Conservation (phyloP, 2,329 filamentous ascomycete species). For the Fusarium longipes region DNA sequence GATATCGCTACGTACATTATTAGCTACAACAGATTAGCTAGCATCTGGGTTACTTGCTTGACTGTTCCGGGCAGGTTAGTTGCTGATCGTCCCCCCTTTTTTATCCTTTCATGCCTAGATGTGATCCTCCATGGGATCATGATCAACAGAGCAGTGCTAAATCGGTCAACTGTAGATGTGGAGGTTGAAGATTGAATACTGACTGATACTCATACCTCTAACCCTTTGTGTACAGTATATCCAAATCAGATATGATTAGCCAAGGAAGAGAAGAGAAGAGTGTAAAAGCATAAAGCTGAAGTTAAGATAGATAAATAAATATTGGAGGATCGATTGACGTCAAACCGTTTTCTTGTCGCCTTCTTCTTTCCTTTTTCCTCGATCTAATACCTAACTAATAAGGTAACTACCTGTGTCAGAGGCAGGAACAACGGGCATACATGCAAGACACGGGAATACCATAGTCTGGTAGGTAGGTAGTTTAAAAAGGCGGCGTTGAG, state of each 20-base stretch:
- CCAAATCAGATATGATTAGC: neutral
- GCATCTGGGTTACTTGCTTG: conserved; percentile 1
- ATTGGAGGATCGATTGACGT: neutral
- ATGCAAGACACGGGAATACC: conserved; percentile 35
- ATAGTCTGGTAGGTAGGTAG: neutral
- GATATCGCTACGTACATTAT: conserved; percentile 1
- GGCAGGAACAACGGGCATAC: neutral
- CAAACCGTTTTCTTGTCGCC: neutral
- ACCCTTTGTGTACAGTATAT: neutral
- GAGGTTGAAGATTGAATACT: neutral
- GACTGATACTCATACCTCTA: neutral
- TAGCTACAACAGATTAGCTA: neutral
- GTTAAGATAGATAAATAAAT: no score
- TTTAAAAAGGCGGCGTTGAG: conserved; percentile 21
- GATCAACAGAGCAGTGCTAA: neutral
- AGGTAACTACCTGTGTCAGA: neutral
- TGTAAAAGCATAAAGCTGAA: neutral
- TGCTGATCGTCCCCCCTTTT: conserved; percentile 17
- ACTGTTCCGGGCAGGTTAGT: conserved; percentile 8
- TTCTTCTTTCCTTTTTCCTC: neutral
- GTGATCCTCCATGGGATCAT: neutral
- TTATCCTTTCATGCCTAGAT: neutral
- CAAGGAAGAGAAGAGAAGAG: neutral
- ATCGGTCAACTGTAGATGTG: neutral
- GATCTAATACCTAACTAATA: no score